Evolutionary conservation across 139 green algal genomes (phyloP), one percentile per base, ranked within the genome.

Genomic region (Haematococcus lacustris): DNA sequence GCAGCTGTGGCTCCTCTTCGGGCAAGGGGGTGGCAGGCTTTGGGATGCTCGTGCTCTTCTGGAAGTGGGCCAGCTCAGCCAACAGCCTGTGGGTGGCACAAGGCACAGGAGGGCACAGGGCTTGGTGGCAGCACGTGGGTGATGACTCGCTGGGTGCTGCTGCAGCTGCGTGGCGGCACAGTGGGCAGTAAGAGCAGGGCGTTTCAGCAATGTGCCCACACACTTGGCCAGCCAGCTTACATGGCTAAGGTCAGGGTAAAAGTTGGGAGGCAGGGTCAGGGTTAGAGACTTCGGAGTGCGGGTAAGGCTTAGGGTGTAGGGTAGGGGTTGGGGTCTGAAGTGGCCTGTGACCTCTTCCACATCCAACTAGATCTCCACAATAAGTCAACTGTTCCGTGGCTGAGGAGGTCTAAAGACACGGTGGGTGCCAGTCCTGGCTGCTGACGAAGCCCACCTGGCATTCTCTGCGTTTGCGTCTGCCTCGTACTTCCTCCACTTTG

Each of bases 401-500:
- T 66, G n/a, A n/a, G n/a, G 5, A 25, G 3, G 6, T 32, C 6
- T 28, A 32, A 25, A 9, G 3, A 25, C 51, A 62, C 51, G 3
- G 25, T 23, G 4, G 28, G 60, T 41, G 17, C 17, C 17, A 9
- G 21, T 5, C 25, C 57, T 32, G 21, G 21, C 57, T 9, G 5
- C 9, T 25, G 57, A 5, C 57, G 17, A 64, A 7, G 28, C 60
- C 3, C 60, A 66, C 60, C 60, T 21, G 3, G 63, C 33, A 53
- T 75, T 75, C 53, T 75, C 70, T 28, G 28, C 32, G 9, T 47
- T 37, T 37, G 70, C 53, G 26, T 75, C 70, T 33, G 57, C 37
- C 37, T 75, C 70, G 59, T 53, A 75, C 13, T 68, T 75, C 1
- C 6, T 59, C 70, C 70, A 75, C 6, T 41, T 67, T 13, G 51